Evolutionary conservation across 2,329 filamentous ascomycete species (phyloP).

Genomic region (Colletotrichum theobromicola): DNA sequence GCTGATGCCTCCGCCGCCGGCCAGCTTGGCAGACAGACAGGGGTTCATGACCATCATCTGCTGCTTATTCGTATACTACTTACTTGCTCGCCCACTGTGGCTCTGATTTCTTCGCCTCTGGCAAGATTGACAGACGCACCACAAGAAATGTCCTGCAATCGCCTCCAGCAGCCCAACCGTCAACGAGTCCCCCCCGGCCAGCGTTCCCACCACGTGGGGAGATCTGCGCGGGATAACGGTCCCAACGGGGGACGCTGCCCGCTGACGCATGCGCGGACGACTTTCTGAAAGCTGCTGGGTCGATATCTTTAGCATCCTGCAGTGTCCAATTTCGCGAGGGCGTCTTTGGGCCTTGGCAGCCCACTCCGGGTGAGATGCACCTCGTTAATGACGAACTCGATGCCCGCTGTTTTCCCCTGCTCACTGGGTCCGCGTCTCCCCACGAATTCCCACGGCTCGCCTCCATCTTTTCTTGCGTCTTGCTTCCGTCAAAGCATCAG

Average conservation of each 20-base stretch:
- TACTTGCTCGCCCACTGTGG: not conserved
- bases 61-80: no score
- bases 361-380: conserved; percentile 3
- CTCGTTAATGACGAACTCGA: conserved; percentile 13
- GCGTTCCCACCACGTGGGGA: conserved; percentile 6
- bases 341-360: conserved; percentile 8
- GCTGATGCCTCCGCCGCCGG: not conserved
- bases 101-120: not conserved
- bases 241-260: not conserved
- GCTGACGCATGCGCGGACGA: not conserved
- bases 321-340: conserved; percentile 14
- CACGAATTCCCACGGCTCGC: not conserved
- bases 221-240: conserved; percentile 1
- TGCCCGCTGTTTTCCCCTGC: conserved; percentile 7
- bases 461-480: not conserved
- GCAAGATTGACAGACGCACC: not conserved
- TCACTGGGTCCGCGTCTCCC: not conserved
- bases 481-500: not conserved
- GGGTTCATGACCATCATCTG: not conserved
- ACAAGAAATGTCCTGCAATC: not conserved
- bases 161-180: not conserved
- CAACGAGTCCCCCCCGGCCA: not conserved
- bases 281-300: not conserved
- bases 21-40: not conserved
- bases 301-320: conserved; percentile 16